Evolutionary conservation across 805 yeast species (phyloP), one percentile per base, ranked within the genome.

Genomic region (Brettanomyces sp.): DNA sequence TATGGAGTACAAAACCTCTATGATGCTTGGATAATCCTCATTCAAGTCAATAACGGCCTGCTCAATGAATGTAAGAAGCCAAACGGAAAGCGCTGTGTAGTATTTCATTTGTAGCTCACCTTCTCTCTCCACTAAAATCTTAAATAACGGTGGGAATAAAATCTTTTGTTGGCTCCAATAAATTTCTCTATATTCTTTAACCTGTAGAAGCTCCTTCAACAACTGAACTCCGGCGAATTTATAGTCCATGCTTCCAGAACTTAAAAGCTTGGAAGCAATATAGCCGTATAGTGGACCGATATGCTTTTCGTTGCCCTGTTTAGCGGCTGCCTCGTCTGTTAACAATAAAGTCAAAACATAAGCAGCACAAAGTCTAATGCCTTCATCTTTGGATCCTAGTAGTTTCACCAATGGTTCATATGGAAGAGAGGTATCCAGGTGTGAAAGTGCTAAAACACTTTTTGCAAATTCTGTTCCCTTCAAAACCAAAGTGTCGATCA

Each of bases 21-120:
- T 74, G 58, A 75, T 65, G 50, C 68, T 76, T n/a, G 70, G 77
- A 66, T 68, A 86, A 53, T 66, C 73, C 56, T 66, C 67, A 49
- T 70, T 75, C 54, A 74, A 69, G 50, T 63, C 73, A 28, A 45
- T 13, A 48, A 80, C 73, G 36, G 79, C 71, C 41, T 60, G 52
- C n/a, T 64, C 63, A 61, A 78, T 82, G 67, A 91, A 93, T 4
- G 95, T 79, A 50, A 88, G 70, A 45, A 89, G 71, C 99, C 99
- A 93, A 41, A 87, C 69, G 22, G 82, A 72, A 59, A 93, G 72
- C 52, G 91, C 73, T 5, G 82, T 72, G 56, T 85, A 77, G 67
- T 93, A 93, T 62, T 84, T 89, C 55, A 88, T 74, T 69, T 93
- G 99, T 50, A 90, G 73, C 48, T 79, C 81, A 36, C 74, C 63